Evolutionary conservation across 176 grass and related monocot genomes (phyloP).

Genomic region (Elymus sibiricus): DNA sequence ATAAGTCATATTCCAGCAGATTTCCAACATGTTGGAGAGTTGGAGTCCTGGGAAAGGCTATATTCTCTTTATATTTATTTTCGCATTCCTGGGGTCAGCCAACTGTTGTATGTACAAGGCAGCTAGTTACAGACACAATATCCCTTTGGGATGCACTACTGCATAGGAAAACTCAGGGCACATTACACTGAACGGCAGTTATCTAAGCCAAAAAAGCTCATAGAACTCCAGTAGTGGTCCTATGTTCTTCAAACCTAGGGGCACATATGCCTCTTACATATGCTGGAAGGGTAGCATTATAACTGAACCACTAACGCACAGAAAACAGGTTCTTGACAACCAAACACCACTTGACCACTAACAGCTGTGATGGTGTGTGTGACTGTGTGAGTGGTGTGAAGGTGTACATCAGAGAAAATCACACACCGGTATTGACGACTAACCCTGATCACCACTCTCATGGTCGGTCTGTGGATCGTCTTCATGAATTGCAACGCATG

Average conservation of each 20-base stretch:
- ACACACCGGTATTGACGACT: slow-evolving; percentile 75
- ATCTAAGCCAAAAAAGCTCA: neutral
- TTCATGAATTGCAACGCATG: slow-evolving; percentile 60
- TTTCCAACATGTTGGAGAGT: neutral
- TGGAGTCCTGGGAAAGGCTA: neutral
- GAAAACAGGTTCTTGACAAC: too few relatives aligned
- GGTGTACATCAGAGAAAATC: slow-evolving; percentile 59
- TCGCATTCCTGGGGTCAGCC: neutral
- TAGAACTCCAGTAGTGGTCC: neutral
- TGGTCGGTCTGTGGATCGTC: slow-evolving; percentile 43
- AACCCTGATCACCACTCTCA: slow-evolving; percentile 54
- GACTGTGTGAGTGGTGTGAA: too few relatives aligned
- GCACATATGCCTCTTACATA: too few relatives aligned
- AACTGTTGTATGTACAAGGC: neutral
- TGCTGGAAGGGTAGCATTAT: too few relatives aligned
- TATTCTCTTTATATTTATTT: neutral
- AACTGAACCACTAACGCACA: too few relatives aligned
- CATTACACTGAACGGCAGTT: neutral
- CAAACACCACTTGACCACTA: neutral
- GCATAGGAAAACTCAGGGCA: neutral
- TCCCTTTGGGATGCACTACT: neutral
- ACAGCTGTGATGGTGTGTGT: neutral
- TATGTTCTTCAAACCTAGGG: too few relatives aligned
- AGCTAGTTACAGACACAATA: neutral
- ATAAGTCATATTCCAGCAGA: neutral